Conservation (phyloP, 2,329 filamentous ascomycete genomes). For the Diaporthe sp. region DNA sequence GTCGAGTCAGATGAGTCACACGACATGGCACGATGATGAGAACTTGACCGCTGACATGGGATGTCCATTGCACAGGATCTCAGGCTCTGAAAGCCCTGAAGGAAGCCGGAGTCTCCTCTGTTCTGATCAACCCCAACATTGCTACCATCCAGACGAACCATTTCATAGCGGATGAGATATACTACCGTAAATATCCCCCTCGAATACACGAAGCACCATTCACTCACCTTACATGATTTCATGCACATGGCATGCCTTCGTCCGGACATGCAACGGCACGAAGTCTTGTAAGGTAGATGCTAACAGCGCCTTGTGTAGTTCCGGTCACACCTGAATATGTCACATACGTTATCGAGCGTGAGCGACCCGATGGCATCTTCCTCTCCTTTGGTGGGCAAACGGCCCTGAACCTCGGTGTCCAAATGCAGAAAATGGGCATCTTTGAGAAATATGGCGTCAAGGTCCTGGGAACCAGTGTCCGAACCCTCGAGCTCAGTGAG, state of each 20-base stretch:
- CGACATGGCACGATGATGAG: constrained; percentile 32
- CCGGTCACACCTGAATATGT: constrained; percentile 98
- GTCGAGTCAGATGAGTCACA: constrained; percentile 47
- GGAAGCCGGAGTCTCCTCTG: constrained; percentile 90
- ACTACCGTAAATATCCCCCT: constrained; percentile 71
- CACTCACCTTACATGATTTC: background rate
- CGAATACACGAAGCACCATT: background rate
- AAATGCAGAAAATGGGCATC: constrained; percentile 96
- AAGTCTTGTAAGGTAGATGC: background rate
- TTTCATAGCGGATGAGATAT: constrained; percentile 95
- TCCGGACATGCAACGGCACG: background rate
- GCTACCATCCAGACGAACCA: constrained; percentile 98
- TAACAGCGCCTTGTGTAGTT: constrained; percentile 53
- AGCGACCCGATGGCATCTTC: constrained; percentile 96
- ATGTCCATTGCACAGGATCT: constrained; percentile 72
- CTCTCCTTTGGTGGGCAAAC: constrained; percentile 98
- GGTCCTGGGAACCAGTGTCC: constrained; percentile 94
- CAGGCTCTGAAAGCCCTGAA: constrained; percentile 98
- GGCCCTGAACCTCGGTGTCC: constrained; percentile 93
- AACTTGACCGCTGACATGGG: constrained; percentile 38
- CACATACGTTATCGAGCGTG: constrained; percentile 95
- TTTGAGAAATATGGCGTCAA: constrained; percentile 97
- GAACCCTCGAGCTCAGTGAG: constrained; percentile 93
- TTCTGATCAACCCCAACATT: constrained; percentile 98
- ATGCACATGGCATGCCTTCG: background rate